These are phyloP conservation scores for Phanerochaete sordida DNA, from an alignment of 768 basidiomycete genomes.

Conservation along the genomic window DNA sequence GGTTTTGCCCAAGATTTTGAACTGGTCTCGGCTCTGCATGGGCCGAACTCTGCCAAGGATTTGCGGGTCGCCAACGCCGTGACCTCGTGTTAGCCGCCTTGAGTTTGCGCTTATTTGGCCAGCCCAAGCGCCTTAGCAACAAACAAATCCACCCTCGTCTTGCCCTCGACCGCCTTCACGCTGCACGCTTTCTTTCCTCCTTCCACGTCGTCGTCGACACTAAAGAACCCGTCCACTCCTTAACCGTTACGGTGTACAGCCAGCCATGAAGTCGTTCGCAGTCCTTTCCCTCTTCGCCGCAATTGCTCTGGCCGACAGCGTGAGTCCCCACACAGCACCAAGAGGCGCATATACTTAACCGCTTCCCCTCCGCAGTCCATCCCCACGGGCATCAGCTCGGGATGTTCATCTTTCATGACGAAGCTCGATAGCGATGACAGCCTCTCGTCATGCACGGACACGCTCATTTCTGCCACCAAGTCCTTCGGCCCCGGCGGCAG, in stretches of 20 bases:
- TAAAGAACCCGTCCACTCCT: slow-evolving; percentile 37
- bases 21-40: not conserved
- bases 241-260: slow-evolving; percentile 17
- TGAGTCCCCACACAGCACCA: slow-evolving; percentile 22
- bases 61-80: not conserved
- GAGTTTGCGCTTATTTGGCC: slow-evolving; percentile 9
- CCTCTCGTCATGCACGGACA: slow-evolving; percentile 57
- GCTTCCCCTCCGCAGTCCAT: slow-evolving; percentile 47
- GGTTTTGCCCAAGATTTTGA: no score
- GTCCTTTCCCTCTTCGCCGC: slow-evolving; percentile 49
- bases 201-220: slow-evolving; percentile 32
- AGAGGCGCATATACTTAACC: not conserved
- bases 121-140: slow-evolving; percentile 2
- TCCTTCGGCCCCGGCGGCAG: slow-evolving; percentile 46
- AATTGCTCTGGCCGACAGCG: slow-evolving; percentile 48
- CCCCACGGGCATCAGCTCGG: slow-evolving; percentile 57
- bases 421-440: slow-evolving; percentile 57
- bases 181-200: slow-evolving; percentile 9
- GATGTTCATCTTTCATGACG: slow-evolving; percentile 57
- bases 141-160: slow-evolving; percentile 6
- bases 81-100: slow-evolving; percentile 6
- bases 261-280: slow-evolving; percentile 51
- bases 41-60: not conserved
- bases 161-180: not conserved
- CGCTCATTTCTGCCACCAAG: slow-evolving; percentile 58